Base-by-base conservation (phyloP, 352 stramenopile genomes). In the Globisporangium middletonii region DNA sequence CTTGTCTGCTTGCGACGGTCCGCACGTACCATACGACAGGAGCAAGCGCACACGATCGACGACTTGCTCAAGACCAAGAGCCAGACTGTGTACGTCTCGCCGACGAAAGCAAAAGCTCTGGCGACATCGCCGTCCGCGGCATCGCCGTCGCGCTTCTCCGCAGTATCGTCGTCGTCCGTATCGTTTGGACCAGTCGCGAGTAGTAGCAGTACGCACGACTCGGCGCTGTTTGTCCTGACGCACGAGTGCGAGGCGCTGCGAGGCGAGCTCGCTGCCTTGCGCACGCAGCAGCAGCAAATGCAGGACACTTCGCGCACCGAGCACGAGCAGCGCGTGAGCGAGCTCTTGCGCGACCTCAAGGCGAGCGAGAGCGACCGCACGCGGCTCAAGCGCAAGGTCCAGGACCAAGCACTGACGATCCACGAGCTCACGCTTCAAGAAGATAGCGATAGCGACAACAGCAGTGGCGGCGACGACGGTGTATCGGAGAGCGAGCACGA, bases 401-500 rank as follows among this genome's bases (percentile, higher is more conserved):
- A 86, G 15, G 77, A 88, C 27, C 75, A 88, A 60, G 79, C 81
- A 4, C 55, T 88, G 38, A 92, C 81, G 9, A 88, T 92, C 55
- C 81, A 92, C 43, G 81, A 92, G 55, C 69, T 92, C 27, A 92
- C 81, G 1, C 63, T 92, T 7, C 77, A 92, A 66, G 81, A 88
- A 53, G 80, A 89, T 19, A 48, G 50, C 19, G 57, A 43, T 23
- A 41, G 38, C 13, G 78, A 88, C 19, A 47, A 49, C 42, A 57
- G 50, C 30, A 23, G 27, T 6, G 44, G 19, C 23, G 16, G 60
- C 7, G 38, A 27, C 3, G 33, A n/a, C 16, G 46, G 15, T 13
- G 23, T 35, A 11, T 60, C 46, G 18, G 65, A 69, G 11, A 60
- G 49, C 8, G 67, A 77, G 11, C 57, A 76, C 12, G 65, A 67